Conservation (phyloP, 805 yeast species). For the Myxozyma melibiosi region DNA sequence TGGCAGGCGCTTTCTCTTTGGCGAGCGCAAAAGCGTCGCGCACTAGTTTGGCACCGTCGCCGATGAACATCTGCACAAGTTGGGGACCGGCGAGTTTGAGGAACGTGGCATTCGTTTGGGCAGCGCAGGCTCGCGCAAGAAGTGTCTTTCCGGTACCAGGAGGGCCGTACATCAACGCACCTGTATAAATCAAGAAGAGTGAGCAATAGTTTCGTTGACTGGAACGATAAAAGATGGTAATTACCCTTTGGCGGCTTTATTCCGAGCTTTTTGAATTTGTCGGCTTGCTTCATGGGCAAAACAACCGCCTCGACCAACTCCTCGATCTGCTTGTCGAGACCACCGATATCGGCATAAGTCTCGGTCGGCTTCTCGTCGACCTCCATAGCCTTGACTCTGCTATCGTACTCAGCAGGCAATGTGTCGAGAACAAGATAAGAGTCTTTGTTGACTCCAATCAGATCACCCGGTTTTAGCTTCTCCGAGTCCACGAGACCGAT, state of each 20-base stretch:
- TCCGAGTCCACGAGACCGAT: constrained; percentile 93
- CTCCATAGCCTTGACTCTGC: constrained; percentile 98
- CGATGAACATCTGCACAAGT: constrained; percentile 96
- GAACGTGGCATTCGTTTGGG: constrained; percentile 97
- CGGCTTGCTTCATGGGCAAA: constrained; percentile 97
- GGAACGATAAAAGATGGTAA: not conserved
- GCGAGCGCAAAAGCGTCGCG: constrained; percentile 98
- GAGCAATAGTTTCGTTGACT: not conserved
- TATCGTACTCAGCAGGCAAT: constrained; percentile 94
- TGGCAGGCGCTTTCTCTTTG: constrained; percentile 97
- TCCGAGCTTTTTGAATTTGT: constrained; percentile 89
- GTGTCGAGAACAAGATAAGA: constrained; percentile 91
- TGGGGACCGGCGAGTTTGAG: constrained; percentile 97
- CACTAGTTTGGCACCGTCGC: constrained; percentile 97
- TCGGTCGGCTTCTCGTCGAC: constrained; percentile 99
- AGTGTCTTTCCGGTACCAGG: constrained; percentile 99
- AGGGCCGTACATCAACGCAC: constrained; percentile 96
- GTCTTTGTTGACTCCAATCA: constrained; percentile 97
- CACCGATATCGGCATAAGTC: constrained; percentile 96
- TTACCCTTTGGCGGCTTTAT: constrained; percentile 94
- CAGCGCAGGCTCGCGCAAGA: constrained; percentile 98
- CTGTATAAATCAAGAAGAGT: constrained; percentile 2
- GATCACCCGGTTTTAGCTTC: constrained; percentile 92
- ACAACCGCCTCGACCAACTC: constrained; percentile 98
- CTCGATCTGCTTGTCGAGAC: constrained; percentile 96